Percentiles rank a stretch among this genome's conserved stretches.
phyloP scores from a whole-genome alignment of 2,329 filamentous ascomycete species.

The Talaromyces sp. region DNA sequence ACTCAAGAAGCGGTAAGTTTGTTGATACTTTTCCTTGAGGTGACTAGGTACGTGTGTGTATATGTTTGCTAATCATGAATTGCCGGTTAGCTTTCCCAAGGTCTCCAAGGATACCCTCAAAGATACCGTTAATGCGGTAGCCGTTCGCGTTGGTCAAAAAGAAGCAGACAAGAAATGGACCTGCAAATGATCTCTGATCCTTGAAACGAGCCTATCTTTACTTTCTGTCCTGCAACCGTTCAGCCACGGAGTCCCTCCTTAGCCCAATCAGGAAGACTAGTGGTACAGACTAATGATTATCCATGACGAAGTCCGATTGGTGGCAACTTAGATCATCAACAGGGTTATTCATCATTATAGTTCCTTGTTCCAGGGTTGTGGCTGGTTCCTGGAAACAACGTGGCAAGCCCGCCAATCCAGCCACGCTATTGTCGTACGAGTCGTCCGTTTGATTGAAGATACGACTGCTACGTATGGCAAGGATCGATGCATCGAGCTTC shows the following conservation, averaged over 20 bases:
- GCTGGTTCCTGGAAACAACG: constrained; percentile 13
- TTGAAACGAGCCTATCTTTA: neutral
- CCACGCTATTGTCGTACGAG: neutral
- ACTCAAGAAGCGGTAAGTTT: constrained; percentile 61
- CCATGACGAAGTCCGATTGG: neutral
- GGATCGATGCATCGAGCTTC: neutral
- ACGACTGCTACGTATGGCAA: neutral
- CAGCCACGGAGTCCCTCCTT: neutral
- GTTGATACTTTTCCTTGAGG: neutral
- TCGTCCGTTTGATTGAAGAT: neutral
- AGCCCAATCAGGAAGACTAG: neutral
- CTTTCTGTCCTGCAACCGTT: neutral
- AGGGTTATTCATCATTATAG: constrained; percentile 1
- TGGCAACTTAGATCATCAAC: neutral
- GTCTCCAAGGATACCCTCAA: constrained; percentile 68
- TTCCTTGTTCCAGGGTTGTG: constrained; percentile 13
- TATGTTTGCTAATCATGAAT: constrained; percentile 13
- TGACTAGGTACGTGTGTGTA: neutral
- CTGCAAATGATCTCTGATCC: constrained; percentile 34
- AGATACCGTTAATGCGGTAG: constrained; percentile 64
- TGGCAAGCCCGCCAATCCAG: constrained; percentile 12
- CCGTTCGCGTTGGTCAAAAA: constrained; percentile 60
- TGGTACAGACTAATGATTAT: neutral
- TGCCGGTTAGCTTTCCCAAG: constrained; percentile 57
- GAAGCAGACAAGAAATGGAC: constrained; percentile 65